Percentiles rank a stretch among this genome's conserved stretches.
Evolutionary conservation across 1,284 basidiomycete genomes (phyloP).

Genomic region (Erythrobasidium hasegawianum): DNA sequence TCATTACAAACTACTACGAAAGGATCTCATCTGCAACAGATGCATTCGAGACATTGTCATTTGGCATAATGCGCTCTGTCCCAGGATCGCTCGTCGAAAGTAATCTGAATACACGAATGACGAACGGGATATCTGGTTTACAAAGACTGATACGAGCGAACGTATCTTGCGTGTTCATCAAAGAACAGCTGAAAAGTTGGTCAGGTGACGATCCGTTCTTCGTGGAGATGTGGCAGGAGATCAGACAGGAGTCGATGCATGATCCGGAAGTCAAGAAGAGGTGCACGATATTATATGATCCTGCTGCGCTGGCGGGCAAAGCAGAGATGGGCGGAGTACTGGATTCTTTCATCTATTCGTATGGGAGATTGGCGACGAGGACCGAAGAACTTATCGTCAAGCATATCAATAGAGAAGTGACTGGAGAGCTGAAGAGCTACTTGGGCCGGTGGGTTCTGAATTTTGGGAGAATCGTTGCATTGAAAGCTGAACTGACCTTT

Average conservation of each 20-base stretch:
- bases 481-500: conserved; percentile 42
- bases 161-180: conserved; percentile 69
- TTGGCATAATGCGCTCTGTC: conserved; percentile 79
- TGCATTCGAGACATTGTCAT: conserved; percentile 86
- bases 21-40: conserved; percentile 80
- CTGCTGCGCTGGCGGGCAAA: not conserved
- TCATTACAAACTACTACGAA: conserved; percentile 70
- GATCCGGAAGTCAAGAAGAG: conserved; percentile 4
- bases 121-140: conserved; percentile 72
- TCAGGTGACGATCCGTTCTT: conserved; percentile 82
- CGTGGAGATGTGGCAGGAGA: conserved; percentile 76
- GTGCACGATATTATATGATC: conserved; percentile 14
- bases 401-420: conserved; percentile 72
- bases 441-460: conserved; percentile 53
- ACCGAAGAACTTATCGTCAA: conserved; percentile 79
- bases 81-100: conserved; percentile 71
- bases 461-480: not conserved
- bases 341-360: conserved; percentile 64
- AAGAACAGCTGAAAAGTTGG: conserved; percentile 67
- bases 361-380: conserved; percentile 60
- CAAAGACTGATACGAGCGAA: conserved; percentile 76
- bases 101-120: conserved; percentile 57
- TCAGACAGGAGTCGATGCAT: conserved; percentile 49
- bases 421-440: conserved; percentile 67
- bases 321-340: conserved; percentile 57